phyloP scores from a whole-genome alignment of 345 rosid genomes.

The Adansonia digitata region DNA sequence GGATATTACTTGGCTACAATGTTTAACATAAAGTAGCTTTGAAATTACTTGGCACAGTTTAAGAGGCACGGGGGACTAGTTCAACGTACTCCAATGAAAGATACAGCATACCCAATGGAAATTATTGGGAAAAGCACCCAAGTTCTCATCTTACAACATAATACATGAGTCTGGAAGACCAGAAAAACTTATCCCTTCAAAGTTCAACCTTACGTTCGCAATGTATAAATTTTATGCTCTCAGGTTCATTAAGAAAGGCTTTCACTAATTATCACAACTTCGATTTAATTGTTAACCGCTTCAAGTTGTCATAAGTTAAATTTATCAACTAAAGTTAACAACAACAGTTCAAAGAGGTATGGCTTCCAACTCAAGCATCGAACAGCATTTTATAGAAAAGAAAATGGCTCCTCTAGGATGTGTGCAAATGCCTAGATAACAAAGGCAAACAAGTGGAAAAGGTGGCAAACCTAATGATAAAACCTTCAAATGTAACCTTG shows the following conservation, averaged over 20 bases:
- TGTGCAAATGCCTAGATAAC: neutral
- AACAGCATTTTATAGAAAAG: neutral
- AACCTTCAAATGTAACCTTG: slow-evolving; percentile 1
- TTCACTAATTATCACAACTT: neutral
- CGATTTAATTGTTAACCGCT: neutral
- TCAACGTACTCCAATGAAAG: neutral
- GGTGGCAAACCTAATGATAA: neutral
- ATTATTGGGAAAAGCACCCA: neutral
- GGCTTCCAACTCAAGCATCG: neutral
- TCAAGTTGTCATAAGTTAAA: neutral
- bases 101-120: neutral
- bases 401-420: neutral
- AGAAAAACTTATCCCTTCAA: neutral
- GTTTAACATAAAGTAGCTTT: neutral
- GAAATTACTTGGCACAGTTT: neutral
- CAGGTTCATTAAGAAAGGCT: neutral
- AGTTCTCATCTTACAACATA: neutral
- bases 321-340: neutral
- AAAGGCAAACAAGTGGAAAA: neutral
- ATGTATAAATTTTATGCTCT: neutral
- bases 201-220: neutral
- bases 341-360: neutral
- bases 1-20: neutral
- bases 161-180: neutral
- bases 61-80: neutral